phyloP scores from a whole-genome alignment of 2,329 filamentous ascomycete genomes.

The Fusarium dimerum region DNA sequence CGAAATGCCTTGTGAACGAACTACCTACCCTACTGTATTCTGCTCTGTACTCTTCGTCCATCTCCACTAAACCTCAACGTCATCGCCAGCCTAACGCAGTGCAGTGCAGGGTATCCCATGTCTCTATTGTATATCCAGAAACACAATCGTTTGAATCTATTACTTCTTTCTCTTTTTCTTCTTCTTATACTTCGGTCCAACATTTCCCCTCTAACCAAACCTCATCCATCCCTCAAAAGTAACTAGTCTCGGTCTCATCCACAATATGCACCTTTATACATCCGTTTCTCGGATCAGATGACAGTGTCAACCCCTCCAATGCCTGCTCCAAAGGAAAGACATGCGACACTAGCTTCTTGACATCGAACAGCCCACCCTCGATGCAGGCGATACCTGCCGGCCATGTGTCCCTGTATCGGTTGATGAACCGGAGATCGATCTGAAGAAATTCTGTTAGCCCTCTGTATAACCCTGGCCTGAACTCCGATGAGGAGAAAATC shows the following conservation, averaged over 20 bases:
- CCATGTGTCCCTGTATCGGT: slow-evolving; percentile 71
- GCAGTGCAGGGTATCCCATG: too few relatives aligned
- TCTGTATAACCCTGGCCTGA: too few relatives aligned
- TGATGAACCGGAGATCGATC: slow-evolving; percentile 70
- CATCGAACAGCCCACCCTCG: slow-evolving; percentile 58
- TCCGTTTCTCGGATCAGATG: slow-evolving; percentile 36
- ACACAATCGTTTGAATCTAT: too few relatives aligned
- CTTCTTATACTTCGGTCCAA: too few relatives aligned
- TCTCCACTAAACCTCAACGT: too few relatives aligned
- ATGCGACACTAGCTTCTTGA: slow-evolving; percentile 62
- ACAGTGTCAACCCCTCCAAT: slow-evolving; percentile 46
- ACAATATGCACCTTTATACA: slow-evolving; percentile 40
- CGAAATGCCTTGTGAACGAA: too few relatives aligned
- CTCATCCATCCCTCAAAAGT: slow-evolving; percentile 15
- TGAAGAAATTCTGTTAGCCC: slow-evolving; percentile 1
- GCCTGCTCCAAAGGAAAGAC: slow-evolving; percentile 63
- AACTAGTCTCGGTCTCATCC: slow-evolving; percentile 29
- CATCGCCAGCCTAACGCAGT: too few relatives aligned
- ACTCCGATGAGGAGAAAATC: too few relatives aligned
- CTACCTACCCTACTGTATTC: too few relatives aligned
- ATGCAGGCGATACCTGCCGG: slow-evolving; percentile 64
- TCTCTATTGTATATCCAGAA: too few relatives aligned
- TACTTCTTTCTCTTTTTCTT: too few relatives aligned
- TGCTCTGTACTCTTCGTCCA: too few relatives aligned
- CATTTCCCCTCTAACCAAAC: slow-evolving; percentile 10